Evolutionary conservation across 768 basidiomycete genomes (phyloP).

Genomic region (Termitomyces sp.): DNA sequence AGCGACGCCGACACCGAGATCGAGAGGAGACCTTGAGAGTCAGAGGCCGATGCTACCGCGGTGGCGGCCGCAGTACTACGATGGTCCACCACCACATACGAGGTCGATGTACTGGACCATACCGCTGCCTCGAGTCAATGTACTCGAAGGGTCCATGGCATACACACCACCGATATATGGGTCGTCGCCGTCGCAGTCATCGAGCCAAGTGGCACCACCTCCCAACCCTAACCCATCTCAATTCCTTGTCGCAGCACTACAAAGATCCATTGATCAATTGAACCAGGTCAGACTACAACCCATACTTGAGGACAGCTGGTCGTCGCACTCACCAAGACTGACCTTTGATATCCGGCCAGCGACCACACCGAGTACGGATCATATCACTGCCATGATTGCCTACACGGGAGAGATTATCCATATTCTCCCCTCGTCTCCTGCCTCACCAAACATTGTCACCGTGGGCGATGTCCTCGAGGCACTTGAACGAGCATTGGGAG

Average conservation of each 20-base stretch:
- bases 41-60: background rate
- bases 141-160: background rate
- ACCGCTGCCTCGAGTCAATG: conserved; percentile 2
- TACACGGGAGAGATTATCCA: background rate
- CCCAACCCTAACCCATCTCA: conserved; percentile 1
- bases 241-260: background rate
- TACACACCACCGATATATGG: background rate
- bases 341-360: background rate
- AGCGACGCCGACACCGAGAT: background rate
- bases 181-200: background rate
- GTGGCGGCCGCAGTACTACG: background rate
- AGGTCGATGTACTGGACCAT: conserved; percentile 7
- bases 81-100: conserved; percentile 7
- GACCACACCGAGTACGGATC: conserved; percentile 4
- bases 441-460: background rate
- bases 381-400: conserved; percentile 1
- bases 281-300: background rate
- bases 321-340: background rate
- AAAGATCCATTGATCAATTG: background rate
- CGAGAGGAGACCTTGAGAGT: background rate
- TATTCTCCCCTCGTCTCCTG: background rate
- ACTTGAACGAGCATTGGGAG: background rate
- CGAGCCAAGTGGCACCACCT: background rate
- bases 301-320: background rate
- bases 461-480: conserved; percentile 7